Evolutionary conservation across 345 rosid species (phyloP).

Genomic region (Linum usitatissimum): DNA sequence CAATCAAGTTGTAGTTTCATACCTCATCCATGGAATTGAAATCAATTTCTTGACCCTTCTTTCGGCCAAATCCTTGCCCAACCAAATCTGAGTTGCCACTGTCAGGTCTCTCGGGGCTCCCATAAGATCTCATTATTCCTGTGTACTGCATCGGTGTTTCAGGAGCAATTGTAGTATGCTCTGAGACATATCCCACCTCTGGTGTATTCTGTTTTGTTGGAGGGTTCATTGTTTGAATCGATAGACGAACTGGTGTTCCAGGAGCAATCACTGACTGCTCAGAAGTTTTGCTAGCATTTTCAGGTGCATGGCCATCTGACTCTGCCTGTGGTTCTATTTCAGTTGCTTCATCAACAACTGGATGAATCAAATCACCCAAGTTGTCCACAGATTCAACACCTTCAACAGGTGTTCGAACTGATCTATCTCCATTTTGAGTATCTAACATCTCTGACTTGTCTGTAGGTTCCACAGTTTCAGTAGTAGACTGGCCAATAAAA

Average conservation of each 20-base stretch:
- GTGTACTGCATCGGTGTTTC: slow-evolving; percentile 46
- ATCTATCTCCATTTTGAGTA: no score
- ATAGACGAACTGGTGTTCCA: not conserved
- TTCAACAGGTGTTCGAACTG: not conserved
- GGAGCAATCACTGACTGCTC: not conserved
- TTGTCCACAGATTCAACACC: not conserved
- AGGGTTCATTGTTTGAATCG: not conserved
- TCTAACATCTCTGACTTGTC: not conserved
- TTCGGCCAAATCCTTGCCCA: slow-evolving; percentile 14
- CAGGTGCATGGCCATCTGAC: not conserved
- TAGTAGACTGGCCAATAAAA: not conserved
- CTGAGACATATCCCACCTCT: slow-evolving; percentile 3
- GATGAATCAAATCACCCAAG: not conserved
- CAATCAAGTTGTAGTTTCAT: not conserved
- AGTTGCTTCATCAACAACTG: not conserved
- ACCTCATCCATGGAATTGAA: slow-evolving; percentile 35
- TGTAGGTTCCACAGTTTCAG: not conserved
- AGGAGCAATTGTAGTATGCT: slow-evolving; percentile 46
- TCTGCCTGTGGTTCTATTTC: not conserved
- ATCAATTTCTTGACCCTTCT: slow-evolving; percentile 31
- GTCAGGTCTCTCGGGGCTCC: slow-evolving; percentile 27
- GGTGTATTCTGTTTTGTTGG: not conserved
- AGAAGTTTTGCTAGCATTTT: not conserved
- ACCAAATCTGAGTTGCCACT: slow-evolving; percentile 14
- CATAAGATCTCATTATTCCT: slow-evolving; percentile 27